Evolutionary conservation across 192 early-diverging fungal species (phyloP), one percentile per base, ranked within the genome.

Genomic region (Podila clonocystis): DNA sequence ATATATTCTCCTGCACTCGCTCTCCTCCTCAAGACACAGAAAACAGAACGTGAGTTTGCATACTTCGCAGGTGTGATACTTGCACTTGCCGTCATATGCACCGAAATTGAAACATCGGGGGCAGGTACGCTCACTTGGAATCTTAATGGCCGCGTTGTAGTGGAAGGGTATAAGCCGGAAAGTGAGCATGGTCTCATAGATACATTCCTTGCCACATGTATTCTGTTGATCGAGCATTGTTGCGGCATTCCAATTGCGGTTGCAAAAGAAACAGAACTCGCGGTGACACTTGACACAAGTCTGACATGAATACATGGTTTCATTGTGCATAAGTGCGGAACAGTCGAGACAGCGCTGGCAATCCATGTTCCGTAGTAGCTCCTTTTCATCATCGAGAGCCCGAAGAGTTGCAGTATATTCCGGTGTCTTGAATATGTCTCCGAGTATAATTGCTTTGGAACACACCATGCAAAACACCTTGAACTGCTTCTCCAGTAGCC

Each of bases 241-340:
- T 8, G 20, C 30, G 29, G 55, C 26, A 49, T 75, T 64, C 67
- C 73, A 75, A 0, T 75, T 49, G 41, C 73, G 67, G 62, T 75
- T 68, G 41, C 73, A 75, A 52, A 75, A 75, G 30, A 75, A 68
- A 50, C 67, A 75, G 62, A 75, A 75, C 3, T 17, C 61, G 34
- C 73, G 73, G 36, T 8, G 17, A 48, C 67, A 75, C 28, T 6
- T 19, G 31, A 68, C 8, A 33, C 67, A 75, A 15, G n/a, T 63
- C 30, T 75, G 67, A 64, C 62, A 41, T 64, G 73, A 31, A 45
- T 36, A 19, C 67, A 68, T 63, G 26, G 65, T 64, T 59, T 75
- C 73, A 48, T 75, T 75, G 62, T 68, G 62, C 67, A 75, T 45
- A 55, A 75, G 67, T 19, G 73, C 67, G 59, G 24, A 13, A 24